Conservation (phyloP, 2,329 filamentous ascomycete genomes). For the Fonsecaea erecta region DNA sequence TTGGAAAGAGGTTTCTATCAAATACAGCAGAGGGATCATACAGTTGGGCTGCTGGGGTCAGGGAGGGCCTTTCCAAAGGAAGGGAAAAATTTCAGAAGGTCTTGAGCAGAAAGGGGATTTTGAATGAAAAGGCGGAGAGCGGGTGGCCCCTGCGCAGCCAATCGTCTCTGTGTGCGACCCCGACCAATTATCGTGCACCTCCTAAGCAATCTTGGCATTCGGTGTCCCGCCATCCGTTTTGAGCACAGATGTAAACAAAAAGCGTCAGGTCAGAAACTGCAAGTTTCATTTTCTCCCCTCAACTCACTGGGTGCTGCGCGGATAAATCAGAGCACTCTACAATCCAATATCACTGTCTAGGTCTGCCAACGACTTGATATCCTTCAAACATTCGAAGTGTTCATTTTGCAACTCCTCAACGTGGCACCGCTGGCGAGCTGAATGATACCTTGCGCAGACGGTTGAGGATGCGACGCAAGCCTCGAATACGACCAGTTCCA, state of each 20-base stretch:
- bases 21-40: conserved; percentile 35
- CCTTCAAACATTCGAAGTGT: neutral
- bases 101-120: conserved; percentile 47
- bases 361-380: neutral
- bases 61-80: conserved; percentile 35
- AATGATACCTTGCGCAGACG: conserved; percentile 11
- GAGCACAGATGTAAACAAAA: neutral
- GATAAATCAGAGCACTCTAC: neutral
- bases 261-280: neutral
- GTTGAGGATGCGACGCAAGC: conserved; percentile 25
- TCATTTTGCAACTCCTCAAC: neutral
- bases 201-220: neutral
- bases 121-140: conserved; percentile 4
- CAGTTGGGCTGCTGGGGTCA: conserved; percentile 32
- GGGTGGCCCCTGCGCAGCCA: neutral
- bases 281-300: neutral
- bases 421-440: conserved; percentile 9
- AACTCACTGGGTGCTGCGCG: neutral
- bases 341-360: neutral
- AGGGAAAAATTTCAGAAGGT: conserved; percentile 29
- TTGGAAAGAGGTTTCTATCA: conserved; percentile 33
- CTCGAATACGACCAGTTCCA: conserved; percentile 18
- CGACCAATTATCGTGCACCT: neutral
- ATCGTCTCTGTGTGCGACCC: neutral
- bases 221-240: neutral